Conservation (phyloP, 495 filamentous ascomycete genomes). For the Talaromyces nanjingensis region DNA sequence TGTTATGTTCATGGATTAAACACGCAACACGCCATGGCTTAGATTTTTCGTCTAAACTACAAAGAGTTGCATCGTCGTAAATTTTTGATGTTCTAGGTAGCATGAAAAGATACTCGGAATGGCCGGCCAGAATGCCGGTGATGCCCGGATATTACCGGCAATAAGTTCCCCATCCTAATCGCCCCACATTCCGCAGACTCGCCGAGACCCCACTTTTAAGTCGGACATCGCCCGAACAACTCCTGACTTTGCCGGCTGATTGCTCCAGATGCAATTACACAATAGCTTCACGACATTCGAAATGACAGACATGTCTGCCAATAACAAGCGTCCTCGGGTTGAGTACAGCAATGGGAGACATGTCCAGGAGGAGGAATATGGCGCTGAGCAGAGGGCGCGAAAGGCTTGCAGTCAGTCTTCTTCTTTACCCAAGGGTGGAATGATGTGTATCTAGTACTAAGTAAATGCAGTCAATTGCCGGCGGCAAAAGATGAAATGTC, state of each 20-base stretch:
- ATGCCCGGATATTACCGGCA: conserved; percentile 1
- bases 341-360: not conserved
- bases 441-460: not conserved
- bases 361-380: conserved; percentile 1
- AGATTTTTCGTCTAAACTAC: not conserved
- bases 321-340: not conserved
- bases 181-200: not conserved
- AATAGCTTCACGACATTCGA: not conserved
- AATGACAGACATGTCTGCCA: not conserved
- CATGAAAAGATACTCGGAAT: not conserved
- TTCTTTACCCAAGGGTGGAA: not conserved
- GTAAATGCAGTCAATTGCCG: conserved; percentile 21
- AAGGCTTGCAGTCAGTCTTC: conserved; percentile 8
- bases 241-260: conserved; percentile 3
- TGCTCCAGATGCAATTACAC: not conserved
- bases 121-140: not conserved
- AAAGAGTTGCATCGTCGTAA: not conserved
- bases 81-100: not conserved
- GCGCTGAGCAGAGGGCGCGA: conserved; percentile 7
- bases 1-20: not conserved
- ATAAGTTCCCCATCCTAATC: not conserved
- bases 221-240: not conserved
- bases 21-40: not conserved
- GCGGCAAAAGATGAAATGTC: conserved; percentile 26
- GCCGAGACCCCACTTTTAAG: not conserved